phyloP scores from a whole-genome alignment of 2,329 filamentous ascomycete genomes.

The Amphichorda felina region DNA sequence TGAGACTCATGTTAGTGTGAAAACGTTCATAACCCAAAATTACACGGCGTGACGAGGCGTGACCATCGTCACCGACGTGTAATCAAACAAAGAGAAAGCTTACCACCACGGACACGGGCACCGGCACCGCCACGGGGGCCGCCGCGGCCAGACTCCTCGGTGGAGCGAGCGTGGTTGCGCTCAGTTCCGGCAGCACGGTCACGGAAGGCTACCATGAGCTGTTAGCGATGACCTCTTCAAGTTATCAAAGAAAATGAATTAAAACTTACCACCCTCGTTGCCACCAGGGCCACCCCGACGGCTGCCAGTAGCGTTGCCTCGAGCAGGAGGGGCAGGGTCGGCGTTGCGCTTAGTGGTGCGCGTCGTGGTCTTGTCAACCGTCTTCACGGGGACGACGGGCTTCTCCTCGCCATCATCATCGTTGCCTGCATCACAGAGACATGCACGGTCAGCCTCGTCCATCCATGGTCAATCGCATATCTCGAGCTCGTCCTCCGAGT shows the following conservation, averaged over 20 bases:
- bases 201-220: slow-evolving; percentile 59
- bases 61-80: neutral
- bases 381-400: slow-evolving; percentile 74
- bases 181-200: slow-evolving; percentile 72
- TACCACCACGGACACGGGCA: slow-evolving; percentile 50
- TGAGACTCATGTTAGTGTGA: slow-evolving; percentile 11
- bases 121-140: slow-evolving; percentile 50
- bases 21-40: neutral
- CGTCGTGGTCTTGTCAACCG: slow-evolving; percentile 70
- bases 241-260: neutral
- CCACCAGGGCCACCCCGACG: slow-evolving; percentile 52
- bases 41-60: neutral
- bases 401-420: slow-evolving; percentile 53
- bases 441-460: slow-evolving; percentile 5
- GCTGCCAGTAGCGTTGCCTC: slow-evolving; percentile 25
- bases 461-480: slow-evolving; percentile 3
- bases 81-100: slow-evolving; percentile 13
- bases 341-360: slow-evolving; percentile 78
- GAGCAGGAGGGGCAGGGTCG: slow-evolving; percentile 56
- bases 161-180: slow-evolving; percentile 72
- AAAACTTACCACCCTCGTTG: slow-evolving; percentile 72
- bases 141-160: slow-evolving; percentile 51
- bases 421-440: slow-evolving; percentile 33
- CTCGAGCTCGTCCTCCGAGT: slow-evolving; percentile 5
- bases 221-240: neutral